Evolutionary conservation across 1,284 basidiomycete species (phyloP), one percentile per base, ranked within the genome.

Genomic region (Ceratobasidium sp.): DNA sequence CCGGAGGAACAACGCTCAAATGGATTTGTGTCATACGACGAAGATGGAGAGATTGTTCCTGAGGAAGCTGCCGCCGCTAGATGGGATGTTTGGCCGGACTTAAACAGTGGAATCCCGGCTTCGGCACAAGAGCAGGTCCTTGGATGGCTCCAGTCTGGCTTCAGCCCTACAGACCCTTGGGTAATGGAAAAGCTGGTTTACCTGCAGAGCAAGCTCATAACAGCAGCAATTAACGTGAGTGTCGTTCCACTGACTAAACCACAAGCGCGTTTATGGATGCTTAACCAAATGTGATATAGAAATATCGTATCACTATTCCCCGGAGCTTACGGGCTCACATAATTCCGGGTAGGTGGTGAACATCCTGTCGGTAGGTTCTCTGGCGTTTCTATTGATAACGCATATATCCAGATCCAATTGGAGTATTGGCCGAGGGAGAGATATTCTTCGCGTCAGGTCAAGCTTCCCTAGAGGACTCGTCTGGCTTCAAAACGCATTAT

Each of bases 361-460:
- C n/a, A 33, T 33, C 33, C 33, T 33, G 33, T 33, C 33, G 33
- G 33, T 4, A 33, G 33, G 4, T 33, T 33, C 4, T 4, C 33
- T 2, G 33, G 33, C 4, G 28, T 1, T 64, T 5, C 7, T 2
- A 64, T 18, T 61, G 4, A 42, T 18, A 13, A 18, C 26, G 23
- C 40, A 40, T 46, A 49, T 42, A 15, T 5, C n/a, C 40, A 80
- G 79, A 80, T 49, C 77, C 77, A 12, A 49, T 76, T 5, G 61
- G 73, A 26, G 69, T 79, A 23, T 63, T 80, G 46, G 55, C 77
- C 33, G 53, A 77, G n/a, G 73, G 66, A 15, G 78, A 80, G 33
- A 60, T 80, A 9, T 79, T 68, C 42, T 80, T 80, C 44, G 72
- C 78, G n/a, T 63, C 79, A 1, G 67, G 64, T 51, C 64, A 77